Conservation (phyloP, 345 rosid species). For the Nasturtium officinale region DNA sequence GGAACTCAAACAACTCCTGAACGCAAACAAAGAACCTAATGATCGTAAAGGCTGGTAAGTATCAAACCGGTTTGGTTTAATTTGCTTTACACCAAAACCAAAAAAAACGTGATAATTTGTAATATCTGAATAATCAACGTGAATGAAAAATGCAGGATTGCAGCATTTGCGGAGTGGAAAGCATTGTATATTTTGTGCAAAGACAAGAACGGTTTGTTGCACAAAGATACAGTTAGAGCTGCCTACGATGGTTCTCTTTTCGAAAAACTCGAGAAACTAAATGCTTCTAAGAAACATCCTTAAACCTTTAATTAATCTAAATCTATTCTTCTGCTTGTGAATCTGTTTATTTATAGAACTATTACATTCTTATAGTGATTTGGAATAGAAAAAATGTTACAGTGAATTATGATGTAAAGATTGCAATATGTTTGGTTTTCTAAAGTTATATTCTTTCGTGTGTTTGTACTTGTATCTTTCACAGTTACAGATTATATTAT, state of each 20-base stretch:
- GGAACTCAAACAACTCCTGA: constrained; percentile 55
- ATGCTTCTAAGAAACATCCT: constrained; percentile 28
- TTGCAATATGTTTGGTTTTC: neutral
- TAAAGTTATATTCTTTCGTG: neutral
- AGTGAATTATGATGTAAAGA: neutral
- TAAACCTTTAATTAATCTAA: neutral
- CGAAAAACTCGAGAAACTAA: constrained; percentile 60
- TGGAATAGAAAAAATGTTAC: neutral
- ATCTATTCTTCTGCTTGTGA: neutral
- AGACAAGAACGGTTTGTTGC: constrained; percentile 72
- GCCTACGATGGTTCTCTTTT: constrained; percentile 87
- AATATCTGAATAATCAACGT: neutral
- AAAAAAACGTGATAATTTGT: neutral
- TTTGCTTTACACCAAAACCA: neutral
- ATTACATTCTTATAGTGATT: neutral
- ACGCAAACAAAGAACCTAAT: constrained; percentile 58
- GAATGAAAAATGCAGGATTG: constrained; percentile 52
- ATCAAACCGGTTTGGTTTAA: constrained; percentile 21
- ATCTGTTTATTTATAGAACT: neutral
- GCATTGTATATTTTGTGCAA: constrained; percentile 55
- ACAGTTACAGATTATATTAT: too few species aligned
- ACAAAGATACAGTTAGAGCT: constrained; percentile 59
- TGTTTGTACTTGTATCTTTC: neutral
- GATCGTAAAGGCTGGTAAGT: constrained; percentile 62
- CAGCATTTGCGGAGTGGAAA: constrained; percentile 74